Evolutionary conservation across 2,329 filamentous ascomycete species (phyloP), one percentile per base, ranked within the genome.

Genomic region (Gyromitra esculenta): DNA sequence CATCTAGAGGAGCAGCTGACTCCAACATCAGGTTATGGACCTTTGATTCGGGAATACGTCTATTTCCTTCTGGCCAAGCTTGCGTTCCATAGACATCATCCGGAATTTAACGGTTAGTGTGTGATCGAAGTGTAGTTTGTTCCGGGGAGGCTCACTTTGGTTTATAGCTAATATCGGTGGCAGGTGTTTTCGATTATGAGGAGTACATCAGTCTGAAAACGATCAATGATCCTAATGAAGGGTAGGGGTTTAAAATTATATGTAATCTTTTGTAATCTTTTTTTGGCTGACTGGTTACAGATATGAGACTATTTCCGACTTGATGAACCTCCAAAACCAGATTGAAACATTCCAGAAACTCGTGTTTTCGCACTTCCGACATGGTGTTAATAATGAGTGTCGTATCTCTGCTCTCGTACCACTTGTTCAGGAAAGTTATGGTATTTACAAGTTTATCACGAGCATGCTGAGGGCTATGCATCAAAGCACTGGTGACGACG

Each of bases 401-500:
- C 89, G 95, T 78, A 99, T 99, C 81, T 96, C 95, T 13, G 93
- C 96, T 0, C 85, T 99, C 68, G 94, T 98, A 25, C 93, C 94
- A 1, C 86, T 99, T 56, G 96, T 99, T 1, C 93, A 97, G 83
- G 96, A 99, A 86, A 98, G 94, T 83, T 99, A 98, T 84, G 96
- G 96, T 62, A 98, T 99, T 81, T 99, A 99, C 87, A 98, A 98
- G 85, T 99, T 99, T 83, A 94, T 97, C 79, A 99, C 96, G 0
- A 99, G 96, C 91, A 99, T 99, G 96, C 85, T 99, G 78, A 90
- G 96, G 72, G 96, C 96, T 15, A 97, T 99, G 94, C 95, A 99
- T 83, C 95, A 92, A 1, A 94, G 92, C 94, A 86, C 96, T 11
- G 95, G 96, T 72, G 96, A 99, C 81, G 92, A 96, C 79, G 96